Percentiles rank a stretch among this genome's conserved stretches.
Evolutionary conservation across 805 yeast genomes (phyloP).

Genomic region (Candida quercuum): DNA sequence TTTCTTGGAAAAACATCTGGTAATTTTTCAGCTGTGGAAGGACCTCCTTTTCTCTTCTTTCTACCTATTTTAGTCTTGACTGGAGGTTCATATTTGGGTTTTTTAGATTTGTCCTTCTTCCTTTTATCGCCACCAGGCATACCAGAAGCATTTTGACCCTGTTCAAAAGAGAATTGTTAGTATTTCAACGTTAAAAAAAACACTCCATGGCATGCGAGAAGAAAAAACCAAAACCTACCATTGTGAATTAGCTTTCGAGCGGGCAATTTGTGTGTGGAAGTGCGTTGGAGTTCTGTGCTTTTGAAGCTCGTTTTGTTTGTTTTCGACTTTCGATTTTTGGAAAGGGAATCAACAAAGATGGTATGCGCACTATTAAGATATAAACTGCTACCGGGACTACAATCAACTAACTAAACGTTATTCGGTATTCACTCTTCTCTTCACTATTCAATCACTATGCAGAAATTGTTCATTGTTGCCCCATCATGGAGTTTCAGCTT

Average conservation of each 20-base stretch:
- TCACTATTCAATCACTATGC: slow-evolving; percentile 36
- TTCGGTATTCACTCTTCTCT: not conserved
- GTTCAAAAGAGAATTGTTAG: not conserved
- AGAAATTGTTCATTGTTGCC: slow-evolving; percentile 62
- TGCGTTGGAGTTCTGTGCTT: no score
- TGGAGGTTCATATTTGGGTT: slow-evolving; percentile 98
- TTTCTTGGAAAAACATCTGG: slow-evolving; percentile 90
- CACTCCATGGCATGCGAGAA: no score
- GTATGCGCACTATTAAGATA: no score
- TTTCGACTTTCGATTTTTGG: no score
- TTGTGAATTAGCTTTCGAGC: no score
- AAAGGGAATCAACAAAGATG: no score
- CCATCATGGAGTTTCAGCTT: slow-evolving; percentile 57
- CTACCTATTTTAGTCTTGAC: slow-evolving; percentile 91
- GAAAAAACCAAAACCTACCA: no score
- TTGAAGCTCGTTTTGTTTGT: no score
- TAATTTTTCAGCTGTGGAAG: slow-evolving; percentile 75
- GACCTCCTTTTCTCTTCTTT: slow-evolving; percentile 87
- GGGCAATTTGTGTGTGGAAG: no score
- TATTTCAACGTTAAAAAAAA: not conserved
- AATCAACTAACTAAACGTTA: not conserved
- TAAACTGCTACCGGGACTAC: no score
- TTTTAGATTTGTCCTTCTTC: slow-evolving; percentile 69
- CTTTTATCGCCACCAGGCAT: slow-evolving; percentile 42
- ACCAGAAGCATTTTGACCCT: slow-evolving; percentile 55